Conservation (phyloP, 306 rosid genomes). For the Malus sylvestris region DNA sequence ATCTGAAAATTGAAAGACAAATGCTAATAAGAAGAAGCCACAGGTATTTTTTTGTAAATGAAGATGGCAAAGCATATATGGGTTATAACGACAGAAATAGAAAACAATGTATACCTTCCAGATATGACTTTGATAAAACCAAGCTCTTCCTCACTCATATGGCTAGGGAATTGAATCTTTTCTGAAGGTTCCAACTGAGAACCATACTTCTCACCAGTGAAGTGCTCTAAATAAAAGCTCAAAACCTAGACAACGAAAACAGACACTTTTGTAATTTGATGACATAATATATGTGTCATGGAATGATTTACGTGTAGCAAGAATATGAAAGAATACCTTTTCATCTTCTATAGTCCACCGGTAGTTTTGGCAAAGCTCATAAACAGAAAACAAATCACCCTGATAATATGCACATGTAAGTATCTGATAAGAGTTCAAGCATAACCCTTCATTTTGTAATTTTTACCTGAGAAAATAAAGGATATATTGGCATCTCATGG, state of each 20-base stretch:
- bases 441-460: slow-evolving; percentile 8
- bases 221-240: slow-evolving; percentile 43
- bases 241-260: slow-evolving; percentile 53
- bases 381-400: slow-evolving; percentile 81
- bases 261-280: neutral
- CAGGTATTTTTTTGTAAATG: neutral
- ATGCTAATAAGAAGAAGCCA: too few species aligned
- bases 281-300: neutral
- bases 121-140: slow-evolving; percentile 61
- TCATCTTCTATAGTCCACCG: slow-evolving; percentile 85
- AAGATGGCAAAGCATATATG: neutral
- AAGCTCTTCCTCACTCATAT: slow-evolving; percentile 48
- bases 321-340: slow-evolving; percentile 36
- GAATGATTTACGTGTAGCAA: neutral
- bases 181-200: slow-evolving; percentile 30
- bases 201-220: slow-evolving; percentile 28
- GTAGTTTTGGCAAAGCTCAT: slow-evolving; percentile 82
- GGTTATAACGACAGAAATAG: too few species aligned
- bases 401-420: slow-evolving; percentile 29
- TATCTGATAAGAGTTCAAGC: slow-evolving; percentile 19
- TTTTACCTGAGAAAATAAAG: slow-evolving; percentile 71
- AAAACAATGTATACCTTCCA: slow-evolving; percentile 59
- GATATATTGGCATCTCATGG: slow-evolving; percentile 72
- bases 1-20: slow-evolving; percentile 34
- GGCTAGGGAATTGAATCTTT: slow-evolving; percentile 36